These are phyloP conservation scores for Blastomyces parvus DNA, from an alignment of 2,329 filamentous ascomycete species.

Conservation along the genomic window DNA sequence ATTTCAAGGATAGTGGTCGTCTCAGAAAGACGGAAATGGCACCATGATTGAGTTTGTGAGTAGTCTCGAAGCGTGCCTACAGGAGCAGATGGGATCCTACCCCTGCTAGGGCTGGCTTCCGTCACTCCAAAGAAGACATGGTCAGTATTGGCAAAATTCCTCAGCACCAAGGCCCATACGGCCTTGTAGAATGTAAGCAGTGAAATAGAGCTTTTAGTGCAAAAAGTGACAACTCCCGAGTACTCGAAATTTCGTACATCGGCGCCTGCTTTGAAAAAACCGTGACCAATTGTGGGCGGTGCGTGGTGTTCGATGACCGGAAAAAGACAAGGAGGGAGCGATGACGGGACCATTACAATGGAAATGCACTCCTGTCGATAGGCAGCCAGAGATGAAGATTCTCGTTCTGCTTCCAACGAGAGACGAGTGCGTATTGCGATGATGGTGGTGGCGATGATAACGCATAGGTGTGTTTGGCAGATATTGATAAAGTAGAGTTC, in stretches of 20 bases:
- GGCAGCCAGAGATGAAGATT: background rate
- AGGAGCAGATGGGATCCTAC: background rate
- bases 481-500: background rate
- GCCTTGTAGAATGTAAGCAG: background rate
- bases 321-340: background rate
- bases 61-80: background rate
- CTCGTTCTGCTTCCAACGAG: background rate
- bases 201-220: background rate
- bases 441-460: background rate
- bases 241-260: too few species aligned
- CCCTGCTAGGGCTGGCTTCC: background rate
- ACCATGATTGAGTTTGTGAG: background rate
- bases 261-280: background rate
- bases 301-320: background rate
- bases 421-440: background rate
- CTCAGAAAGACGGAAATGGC: background rate
- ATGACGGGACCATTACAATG: background rate
- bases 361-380: background rate
- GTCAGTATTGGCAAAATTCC: background rate
- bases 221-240: background rate
- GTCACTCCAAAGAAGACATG: background rate
- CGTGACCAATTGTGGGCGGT: background rate
- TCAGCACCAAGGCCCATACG: constrained; percentile 1
- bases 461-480: background rate
- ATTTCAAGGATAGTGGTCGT: background rate